phyloP scores from a whole-genome alignment of 345 rosid species.

The Eutrema yunnanense region DNA sequence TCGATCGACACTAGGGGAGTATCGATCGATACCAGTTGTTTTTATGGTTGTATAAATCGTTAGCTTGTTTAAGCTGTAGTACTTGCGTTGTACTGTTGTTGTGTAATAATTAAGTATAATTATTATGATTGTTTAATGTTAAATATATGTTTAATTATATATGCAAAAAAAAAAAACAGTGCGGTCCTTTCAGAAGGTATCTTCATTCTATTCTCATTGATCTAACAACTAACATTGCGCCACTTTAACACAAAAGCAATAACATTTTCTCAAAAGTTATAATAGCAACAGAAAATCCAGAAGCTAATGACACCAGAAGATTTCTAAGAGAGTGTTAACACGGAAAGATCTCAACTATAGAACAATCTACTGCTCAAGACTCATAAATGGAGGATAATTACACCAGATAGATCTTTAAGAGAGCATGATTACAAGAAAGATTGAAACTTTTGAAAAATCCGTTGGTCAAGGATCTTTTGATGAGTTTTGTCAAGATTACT shows the following conservation, averaged over 20 bases:
- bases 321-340: neutral
- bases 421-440: neutral
- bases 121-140: too few relatives aligned
- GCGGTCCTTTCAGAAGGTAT: too few relatives aligned
- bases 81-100: too few relatives aligned
- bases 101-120: too few relatives aligned
- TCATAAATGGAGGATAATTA: neutral
- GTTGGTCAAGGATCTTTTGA: neutral
- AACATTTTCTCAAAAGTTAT: neutral
- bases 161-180: too few relatives aligned
- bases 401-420: neutral
- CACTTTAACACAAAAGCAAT: neutral
- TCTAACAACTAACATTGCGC: neutral
- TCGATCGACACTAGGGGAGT: too few relatives aligned
- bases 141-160: too few relatives aligned
- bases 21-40: too few relatives aligned
- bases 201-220: neutral
- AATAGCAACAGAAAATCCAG: neutral
- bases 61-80: too few relatives aligned
- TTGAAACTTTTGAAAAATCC: neutral
- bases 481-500: conserved; percentile 22
- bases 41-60: too few relatives aligned
- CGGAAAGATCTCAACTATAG: neutral
- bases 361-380: neutral
- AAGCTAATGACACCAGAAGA: neutral